Base-by-base conservation (phyloP, 805 yeast species). In the Groenewaldozyma tartarivorans region DNA sequence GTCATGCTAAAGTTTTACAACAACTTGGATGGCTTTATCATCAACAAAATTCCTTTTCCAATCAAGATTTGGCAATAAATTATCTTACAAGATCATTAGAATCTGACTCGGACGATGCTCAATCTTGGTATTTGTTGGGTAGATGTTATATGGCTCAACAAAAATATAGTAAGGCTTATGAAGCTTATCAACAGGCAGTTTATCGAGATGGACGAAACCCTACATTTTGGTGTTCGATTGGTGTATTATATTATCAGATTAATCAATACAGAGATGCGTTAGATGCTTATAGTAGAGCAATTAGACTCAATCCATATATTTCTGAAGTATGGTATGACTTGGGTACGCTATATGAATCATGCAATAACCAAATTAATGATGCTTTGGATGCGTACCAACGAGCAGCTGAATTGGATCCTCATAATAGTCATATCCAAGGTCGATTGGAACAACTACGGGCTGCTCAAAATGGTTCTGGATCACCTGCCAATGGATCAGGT, bases 281-380 rank as follows among this genome's bases (percentile, higher is more conserved):
- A 48, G 97, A 92, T 60, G 98, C 98, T 13, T 92, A 92, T 65
- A 88, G 97, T 5, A 71, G 97, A 42, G 98, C 98, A 7, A 92
- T 92, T 46, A 73, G 96, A 52, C 74, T 92, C 54, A 92, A 92
- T 54, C 98, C 98, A 13, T 88, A 88, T 67, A 82, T 92, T 50
- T 78, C 92, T 45, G 98, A 92, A 63, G 98, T 92, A 20, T 92
- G 98, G 98, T 92, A 92, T 63, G 98, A 92, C 63, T 72, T 92
- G 57, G 98, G 98, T 44, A 92, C 97, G 4, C 67, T 92, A 33
- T 92, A 92, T 61, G 98, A 92, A 64, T 86, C 96, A 27, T 92
- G 98, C 66, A 92, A 88, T 64, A 88, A 90, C 64, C 98, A 92
- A 64, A 74, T 87, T 45, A 74, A 80, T 45, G 98, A 92, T 60